Base-by-base conservation (phyloP, 2,329 filamentous ascomycete genomes). In the Colletotrichum sp. region DNA sequence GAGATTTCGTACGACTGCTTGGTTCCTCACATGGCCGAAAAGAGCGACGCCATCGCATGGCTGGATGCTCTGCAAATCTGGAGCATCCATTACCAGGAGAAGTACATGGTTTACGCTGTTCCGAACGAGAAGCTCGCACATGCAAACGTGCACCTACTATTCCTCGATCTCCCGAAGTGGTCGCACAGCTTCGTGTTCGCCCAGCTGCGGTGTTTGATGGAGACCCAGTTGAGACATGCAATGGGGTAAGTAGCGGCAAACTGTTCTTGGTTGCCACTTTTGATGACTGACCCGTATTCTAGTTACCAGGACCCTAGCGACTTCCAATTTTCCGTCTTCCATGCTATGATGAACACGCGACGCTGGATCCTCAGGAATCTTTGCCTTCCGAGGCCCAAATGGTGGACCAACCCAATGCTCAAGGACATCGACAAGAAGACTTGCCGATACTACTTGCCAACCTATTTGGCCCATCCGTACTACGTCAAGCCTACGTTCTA, bases 31-130 rank as follows among this genome's bases (percentile, higher is more conserved):
- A 77, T 76, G 2, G 75, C 78, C 38, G 78, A 76, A 1, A 90
- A 86, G 76, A 78, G 80, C 6, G 87, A 90, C 76, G 88, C 89
- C 1, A 77, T 90, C 24, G 83, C 89, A 6, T 91, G 87, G 84
- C 80, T 87, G 5, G 84, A 89, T 4, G 88, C 90, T 65, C 76
- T 91, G 2, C 79, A 80, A 21, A 79, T 77, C 2, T 92, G 90
- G 90, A 85, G 85, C 66, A 70, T 82, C 16, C 78, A 77, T 6
- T 92, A 91, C 75, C 90, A 91, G 77, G 76, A 78, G 21, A 77
- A 80, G 38, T 77, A 80, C 57, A 90, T 91, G 89, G 81, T 88
- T 66, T 76, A 70, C n/a, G 33, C 66, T 1, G 21, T 73, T 0
- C 54, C 70, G 29, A 73, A 73, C n/a, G 54, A 65, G 5, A 73